These are phyloP conservation scores for Acephala macrosclerotiorum DNA, from an alignment of 2,329 filamentous ascomycete species.

Conservation along the genomic window DNA sequence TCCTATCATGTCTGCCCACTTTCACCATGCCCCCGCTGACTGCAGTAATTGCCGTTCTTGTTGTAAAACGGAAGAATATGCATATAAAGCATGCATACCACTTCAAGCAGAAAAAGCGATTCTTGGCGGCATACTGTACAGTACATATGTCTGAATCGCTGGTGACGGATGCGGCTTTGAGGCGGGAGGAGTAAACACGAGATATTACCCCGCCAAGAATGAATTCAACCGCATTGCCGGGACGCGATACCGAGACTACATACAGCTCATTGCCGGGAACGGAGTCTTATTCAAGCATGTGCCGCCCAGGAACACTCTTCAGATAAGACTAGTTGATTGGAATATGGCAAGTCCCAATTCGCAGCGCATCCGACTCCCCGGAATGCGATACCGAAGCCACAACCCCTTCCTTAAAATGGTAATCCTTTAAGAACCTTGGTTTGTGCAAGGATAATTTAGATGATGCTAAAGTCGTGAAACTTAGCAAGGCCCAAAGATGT, in stretches of 20 bases:
- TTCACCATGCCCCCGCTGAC: background rate
- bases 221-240: background rate
- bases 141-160: background rate
- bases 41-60: background rate
- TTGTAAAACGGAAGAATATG: background rate
- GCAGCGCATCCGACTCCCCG: background rate
- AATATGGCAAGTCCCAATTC: background rate
- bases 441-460: background rate
- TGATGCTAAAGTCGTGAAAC: background rate
- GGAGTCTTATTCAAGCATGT: too few species aligned
- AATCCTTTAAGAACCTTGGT: background rate
- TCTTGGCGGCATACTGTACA: background rate
- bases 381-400: background rate
- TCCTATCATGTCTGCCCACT: background rate
- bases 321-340: too few species aligned
- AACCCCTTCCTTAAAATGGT: background rate
- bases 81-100: background rate
- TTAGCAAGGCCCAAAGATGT: background rate
- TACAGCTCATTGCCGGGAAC: background rate
- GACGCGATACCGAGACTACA: background rate
- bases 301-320: too few species aligned
- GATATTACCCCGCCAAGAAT: background rate
- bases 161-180: constrained; percentile 1
- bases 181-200: background rate
- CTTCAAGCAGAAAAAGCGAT: background rate